A percentile compares a stretch with the other conserved stretches of the same genome.
phyloP scores from a whole-genome alignment of 2,329 filamentous ascomycete species.

The Alternaria metachromatica region DNA sequence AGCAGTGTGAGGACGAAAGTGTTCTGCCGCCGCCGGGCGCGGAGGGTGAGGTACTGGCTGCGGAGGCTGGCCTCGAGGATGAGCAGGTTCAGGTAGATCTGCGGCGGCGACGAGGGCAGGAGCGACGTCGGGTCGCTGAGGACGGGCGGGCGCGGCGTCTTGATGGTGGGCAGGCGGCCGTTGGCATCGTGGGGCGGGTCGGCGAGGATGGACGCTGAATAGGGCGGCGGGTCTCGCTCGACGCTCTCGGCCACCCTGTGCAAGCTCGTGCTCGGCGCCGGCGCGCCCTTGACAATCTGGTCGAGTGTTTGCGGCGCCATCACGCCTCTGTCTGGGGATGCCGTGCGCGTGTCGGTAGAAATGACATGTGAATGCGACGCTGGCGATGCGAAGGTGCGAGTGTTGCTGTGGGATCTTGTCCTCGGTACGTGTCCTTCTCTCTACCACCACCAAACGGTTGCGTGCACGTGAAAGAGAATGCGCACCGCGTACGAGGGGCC shows the following conservation, averaged over 20 bases:
- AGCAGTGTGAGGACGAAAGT: constrained; percentile 88
- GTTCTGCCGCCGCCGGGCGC: constrained; percentile 86
- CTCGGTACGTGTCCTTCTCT: neutral
- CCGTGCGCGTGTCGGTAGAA: neutral
- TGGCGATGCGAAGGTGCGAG: neutral
- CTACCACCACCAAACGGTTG: neutral
- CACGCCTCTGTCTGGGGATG: neutral
- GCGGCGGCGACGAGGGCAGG: constrained; percentile 87
- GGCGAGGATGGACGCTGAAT: constrained; percentile 18
- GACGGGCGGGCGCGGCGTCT: constrained; percentile 47
- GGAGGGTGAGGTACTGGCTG: constrained; percentile 88
- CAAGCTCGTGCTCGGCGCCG: constrained; percentile 63
- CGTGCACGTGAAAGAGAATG: neutral
- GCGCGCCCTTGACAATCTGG: constrained; percentile 90
- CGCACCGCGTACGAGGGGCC: neutral
- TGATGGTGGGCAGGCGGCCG: constrained; percentile 50
- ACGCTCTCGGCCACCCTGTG: constrained; percentile 13
- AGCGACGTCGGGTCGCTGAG: constrained; percentile 75
- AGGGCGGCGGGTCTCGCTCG: constrained; percentile 20
- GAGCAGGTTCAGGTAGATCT: constrained; percentile 97
- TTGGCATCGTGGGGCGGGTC: constrained; percentile 38
- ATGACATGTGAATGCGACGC: constrained; percentile 11
- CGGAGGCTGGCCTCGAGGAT: constrained; percentile 95
- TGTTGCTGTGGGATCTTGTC: neutral
- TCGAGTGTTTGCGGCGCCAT: constrained; percentile 64